phyloP scores from a whole-genome alignment of 1,139 yeast genomes.

The Nakaseomyces glabratus region DNA sequence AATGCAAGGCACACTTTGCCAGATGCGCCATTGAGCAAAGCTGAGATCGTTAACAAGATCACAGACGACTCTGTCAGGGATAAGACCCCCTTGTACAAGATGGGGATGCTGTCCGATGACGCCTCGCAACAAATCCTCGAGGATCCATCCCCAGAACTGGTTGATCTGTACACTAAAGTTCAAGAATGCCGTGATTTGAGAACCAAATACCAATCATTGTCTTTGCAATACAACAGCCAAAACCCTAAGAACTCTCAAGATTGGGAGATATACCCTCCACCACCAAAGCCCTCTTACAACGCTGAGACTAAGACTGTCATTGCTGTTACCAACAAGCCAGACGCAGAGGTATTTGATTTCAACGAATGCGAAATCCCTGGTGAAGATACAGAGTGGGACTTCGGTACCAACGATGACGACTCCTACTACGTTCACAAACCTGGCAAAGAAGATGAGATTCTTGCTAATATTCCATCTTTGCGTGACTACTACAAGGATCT shows the following conservation, averaged over 20 bases:
- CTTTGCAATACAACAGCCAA: constrained; percentile 62
- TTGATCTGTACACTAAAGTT: constrained; percentile 62
- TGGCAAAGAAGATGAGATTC: constrained; percentile 30
- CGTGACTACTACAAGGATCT: constrained; percentile 78
- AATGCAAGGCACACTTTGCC: constrained; percentile 24
- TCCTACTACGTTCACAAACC: constrained; percentile 54
- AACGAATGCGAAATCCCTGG: constrained; percentile 59
- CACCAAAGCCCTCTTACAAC: constrained; percentile 89
- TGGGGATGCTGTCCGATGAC: constrained; percentile 52
- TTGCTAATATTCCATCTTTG: constrained; percentile 65
- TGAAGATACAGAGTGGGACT: constrained; percentile 41
- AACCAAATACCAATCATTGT: constrained; percentile 60
- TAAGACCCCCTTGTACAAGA: constrained; percentile 31
- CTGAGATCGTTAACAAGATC: constrained; percentile 5
- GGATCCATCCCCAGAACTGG: constrained; percentile 58
- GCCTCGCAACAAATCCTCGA: constrained; percentile 57
- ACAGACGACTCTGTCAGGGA: constrained; percentile 9
- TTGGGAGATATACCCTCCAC: constrained; percentile 87
- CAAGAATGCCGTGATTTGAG: constrained; percentile 66
- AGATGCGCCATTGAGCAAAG: constrained; percentile 21
- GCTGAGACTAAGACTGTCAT: constrained; percentile 51
- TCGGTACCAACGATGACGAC: constrained; percentile 49
- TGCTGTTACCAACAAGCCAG: constrained; percentile 33
- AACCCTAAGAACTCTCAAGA: constrained; percentile 68
- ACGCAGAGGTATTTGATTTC: constrained; percentile 51